These are phyloP conservation scores for Iris macrosiphon DNA, from an alignment of 106 monocot genomes.

Conservation along the genomic window DNA sequence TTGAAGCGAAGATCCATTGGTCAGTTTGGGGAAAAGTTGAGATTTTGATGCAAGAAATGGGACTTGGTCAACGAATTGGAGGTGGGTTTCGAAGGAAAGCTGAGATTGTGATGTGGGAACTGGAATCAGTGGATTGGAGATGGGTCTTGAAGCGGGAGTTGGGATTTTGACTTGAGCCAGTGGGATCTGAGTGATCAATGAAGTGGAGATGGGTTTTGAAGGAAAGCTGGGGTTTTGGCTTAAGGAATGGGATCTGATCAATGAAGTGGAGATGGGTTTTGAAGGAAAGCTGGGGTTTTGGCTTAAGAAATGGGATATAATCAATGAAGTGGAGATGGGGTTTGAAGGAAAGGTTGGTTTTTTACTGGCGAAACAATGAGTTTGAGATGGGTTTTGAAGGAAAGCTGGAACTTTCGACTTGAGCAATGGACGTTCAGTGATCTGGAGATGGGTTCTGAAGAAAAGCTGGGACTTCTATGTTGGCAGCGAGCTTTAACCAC, in stretches of 20 bases:
- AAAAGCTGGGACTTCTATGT: no score
- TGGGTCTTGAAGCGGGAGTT: no score
- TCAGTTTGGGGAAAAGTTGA: background rate
- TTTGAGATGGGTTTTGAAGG: no score
- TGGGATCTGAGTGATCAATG: no score
- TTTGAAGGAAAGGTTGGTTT: no score
- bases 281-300: background rate
- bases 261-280: background rate
- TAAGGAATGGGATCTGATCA: background rate
- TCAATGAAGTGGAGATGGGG: background rate
- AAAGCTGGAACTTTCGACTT: background rate
- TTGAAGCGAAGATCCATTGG: constrained; percentile 12
- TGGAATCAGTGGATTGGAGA: background rate
- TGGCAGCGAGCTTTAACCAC: no score
- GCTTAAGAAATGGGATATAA: background rate
- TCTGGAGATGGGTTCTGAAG: background rate
- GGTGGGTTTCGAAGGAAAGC: background rate
- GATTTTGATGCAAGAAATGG: background rate
- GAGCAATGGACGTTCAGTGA: background rate
- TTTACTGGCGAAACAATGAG: no score
- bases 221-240: background rate
- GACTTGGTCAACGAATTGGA: background rate
- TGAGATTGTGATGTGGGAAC: background rate
- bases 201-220: no score
- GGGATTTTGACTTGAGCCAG: no score